phyloP scores from a whole-genome alignment of 164 flowering plant species.

The Nymphaea thermarum region DNA sequence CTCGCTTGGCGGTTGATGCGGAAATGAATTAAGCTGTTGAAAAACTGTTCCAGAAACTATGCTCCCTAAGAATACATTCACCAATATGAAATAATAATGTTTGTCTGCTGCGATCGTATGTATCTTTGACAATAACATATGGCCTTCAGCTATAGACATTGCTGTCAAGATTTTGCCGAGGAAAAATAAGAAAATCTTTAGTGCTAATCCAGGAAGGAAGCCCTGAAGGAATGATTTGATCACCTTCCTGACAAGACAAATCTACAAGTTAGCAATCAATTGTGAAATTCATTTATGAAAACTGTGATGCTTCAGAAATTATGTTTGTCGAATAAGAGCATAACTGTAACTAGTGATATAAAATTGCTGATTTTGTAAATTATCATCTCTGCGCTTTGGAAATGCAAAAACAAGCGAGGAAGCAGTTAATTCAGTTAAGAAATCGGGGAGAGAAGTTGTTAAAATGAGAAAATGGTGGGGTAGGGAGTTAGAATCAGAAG shows the following conservation, averaged over 20 bases:
- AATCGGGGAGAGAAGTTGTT: too few relatives aligned
- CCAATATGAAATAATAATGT: conserved; percentile 87
- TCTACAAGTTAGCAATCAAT: too few relatives aligned
- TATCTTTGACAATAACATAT: conserved; percentile 51
- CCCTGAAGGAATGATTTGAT: conserved; percentile 94
- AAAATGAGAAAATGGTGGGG: too few relatives aligned
- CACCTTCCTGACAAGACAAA: conserved; percentile 37
- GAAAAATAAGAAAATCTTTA: conserved; percentile 66
- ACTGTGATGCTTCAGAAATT: too few relatives aligned
- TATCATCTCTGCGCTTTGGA: too few relatives aligned
- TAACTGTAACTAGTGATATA: too few relatives aligned
- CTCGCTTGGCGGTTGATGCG: conserved; percentile 82
- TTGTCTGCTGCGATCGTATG: conserved; percentile 80
- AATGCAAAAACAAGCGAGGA: too few relatives aligned
- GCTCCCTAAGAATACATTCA: conserved; percentile 94
- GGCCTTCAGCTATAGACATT: conserved; percentile 93
- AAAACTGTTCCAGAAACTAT: conserved; percentile 91
- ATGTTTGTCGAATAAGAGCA: too few relatives aligned
- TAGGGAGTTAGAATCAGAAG: too few relatives aligned
- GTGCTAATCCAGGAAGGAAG: conserved; percentile 93
- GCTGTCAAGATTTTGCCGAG: conserved; percentile 74
- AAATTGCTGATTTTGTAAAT: too few relatives aligned
- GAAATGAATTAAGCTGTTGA: conserved; percentile 77
- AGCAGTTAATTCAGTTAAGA: too few relatives aligned
- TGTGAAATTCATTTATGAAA: too few relatives aligned